Base-by-base conservation (phyloP, 352 stramenopile genomes). In the Pythium pectinolyticum region DNA sequence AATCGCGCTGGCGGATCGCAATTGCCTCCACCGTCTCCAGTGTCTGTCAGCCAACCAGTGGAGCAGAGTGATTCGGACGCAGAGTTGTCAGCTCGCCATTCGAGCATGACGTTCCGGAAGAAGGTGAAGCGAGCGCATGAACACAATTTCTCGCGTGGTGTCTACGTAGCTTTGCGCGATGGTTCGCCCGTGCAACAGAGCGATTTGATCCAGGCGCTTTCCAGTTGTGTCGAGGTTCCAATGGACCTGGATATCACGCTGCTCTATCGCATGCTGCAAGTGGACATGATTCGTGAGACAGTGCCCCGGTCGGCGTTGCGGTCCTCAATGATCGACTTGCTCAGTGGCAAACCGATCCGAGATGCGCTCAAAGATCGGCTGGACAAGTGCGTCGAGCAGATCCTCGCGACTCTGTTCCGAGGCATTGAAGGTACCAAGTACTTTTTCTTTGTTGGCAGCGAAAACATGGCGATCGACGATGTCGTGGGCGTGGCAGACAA, bases 191-290 rank as follows among this genome's bases (percentile, higher is more conserved):
- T 96, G 0, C 80, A 96, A 50, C 86, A 91, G 49, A 94, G 80
- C 40, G 88, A 96, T 72, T 73, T 96, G 63, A 76, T 94, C 20
- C 88, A 95, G 62, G 88, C 88, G 11, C 67, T 96, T 15, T 94
- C 84, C 25, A 95, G 84, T 53, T 96, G 88, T 59, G 73, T 93
- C 27, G 82, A 94, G 70, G 73, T 96, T 10, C 84, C 88, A 12
- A 66, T 95, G 40, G 88, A 96, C 72, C 58, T 96, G 40, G 88
- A 96, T 56, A 92, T 96, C 32, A 94, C 88, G 39, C 51, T 94
- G n/a, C 61, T 96, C 27, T 90, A 94, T 70, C 78, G 80, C 15
- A 93, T 94, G 79, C 80, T 93, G 58, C 81, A 92, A 62, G 74
- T 80, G 8, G 66, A 73, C 24, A 60, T 69, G 56, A 57, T 69